Conservation (phyloP, 2,329 filamentous ascomycete genomes). For the Hortaea sp. region DNA sequence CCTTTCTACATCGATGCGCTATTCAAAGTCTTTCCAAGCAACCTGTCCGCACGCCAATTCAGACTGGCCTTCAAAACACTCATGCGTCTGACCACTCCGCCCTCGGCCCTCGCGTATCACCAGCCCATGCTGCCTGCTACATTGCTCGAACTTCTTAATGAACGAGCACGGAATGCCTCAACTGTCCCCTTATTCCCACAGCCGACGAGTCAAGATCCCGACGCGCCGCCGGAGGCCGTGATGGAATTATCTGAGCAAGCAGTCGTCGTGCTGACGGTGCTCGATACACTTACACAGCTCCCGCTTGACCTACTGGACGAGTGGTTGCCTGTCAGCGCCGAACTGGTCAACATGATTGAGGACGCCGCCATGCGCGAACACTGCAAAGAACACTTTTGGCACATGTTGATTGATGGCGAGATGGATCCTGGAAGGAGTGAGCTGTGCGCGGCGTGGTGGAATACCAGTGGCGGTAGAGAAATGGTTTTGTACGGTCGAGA, state of each 20-base stretch:
- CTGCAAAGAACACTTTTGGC: slow-evolving; percentile 66
- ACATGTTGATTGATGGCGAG: slow-evolving; percentile 68
- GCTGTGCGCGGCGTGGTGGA: slow-evolving; percentile 81
- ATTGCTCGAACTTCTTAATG: slow-evolving; percentile 66
- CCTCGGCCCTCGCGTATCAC: slow-evolving; percentile 60
- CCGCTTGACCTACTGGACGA: slow-evolving; percentile 62
- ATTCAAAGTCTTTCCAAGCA: slow-evolving; percentile 65
- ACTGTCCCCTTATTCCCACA: slow-evolving; percentile 32
- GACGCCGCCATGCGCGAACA: slow-evolving; percentile 52
- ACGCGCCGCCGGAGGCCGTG: slow-evolving; percentile 10
- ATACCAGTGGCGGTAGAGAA: slow-evolving; percentile 50
- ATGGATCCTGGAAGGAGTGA: slow-evolving; percentile 79
- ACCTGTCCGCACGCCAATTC: slow-evolving; percentile 76
- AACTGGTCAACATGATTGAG: slow-evolving; percentile 54
- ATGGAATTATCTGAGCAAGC: slow-evolving; percentile 63
- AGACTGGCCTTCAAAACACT: slow-evolving; percentile 78
- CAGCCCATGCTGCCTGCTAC: slow-evolving; percentile 73
- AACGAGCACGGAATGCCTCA: slow-evolving; percentile 50
- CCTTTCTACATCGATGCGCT: slow-evolving; percentile 78
- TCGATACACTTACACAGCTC: slow-evolving; percentile 69
- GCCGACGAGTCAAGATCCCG: slow-evolving; percentile 25
- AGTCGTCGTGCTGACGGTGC: slow-evolving; percentile 62
- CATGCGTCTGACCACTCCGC: slow-evolving; percentile 70
- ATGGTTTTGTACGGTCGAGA: slow-evolving; percentile 40
- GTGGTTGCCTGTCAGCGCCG: slow-evolving; percentile 66